Base-by-base conservation (phyloP, 2,329 filamentous ascomycete genomes). In the Mollisiaceae sp. region DNA sequence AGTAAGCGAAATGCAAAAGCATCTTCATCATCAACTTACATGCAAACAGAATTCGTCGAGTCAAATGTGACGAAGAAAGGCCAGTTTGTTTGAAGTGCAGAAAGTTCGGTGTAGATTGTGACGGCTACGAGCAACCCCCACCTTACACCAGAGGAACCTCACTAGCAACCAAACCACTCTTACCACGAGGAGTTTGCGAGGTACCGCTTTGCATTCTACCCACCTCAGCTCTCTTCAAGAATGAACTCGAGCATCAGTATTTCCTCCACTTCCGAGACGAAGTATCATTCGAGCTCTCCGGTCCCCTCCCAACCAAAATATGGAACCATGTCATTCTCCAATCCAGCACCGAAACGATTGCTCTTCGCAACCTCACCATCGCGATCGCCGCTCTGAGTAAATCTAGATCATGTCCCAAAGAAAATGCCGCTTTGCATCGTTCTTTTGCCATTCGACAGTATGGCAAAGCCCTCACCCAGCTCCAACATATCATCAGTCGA, bases 371-470 rank as follows among this genome's bases (percentile, higher is more conserved):
- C 36, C 57, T 69, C 27, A 63, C 60, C 22, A 59, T 65, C 18
- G 63, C 72, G 11, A 60, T 73, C 20, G 69, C 65, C 3, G 71
- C 72, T 5, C 57, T 73, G 15, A 63, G 56, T 20, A 70, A 70
- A 62, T 63, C 69, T n/a, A 65, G 52, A 45, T 14, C 27, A 15
- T 35, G 35, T 35, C n/a, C 60, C 27, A 32, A 32, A 9, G 36
- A 62, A n/a, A 43, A 52, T 24, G 56, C 41, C 6, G 59, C 63
- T 32, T n/a, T 35, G 36, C 70, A 74, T 59, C 68, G 59, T 9
- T 12, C 52, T 22, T 71, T 68, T 41, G 71, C 72, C 6, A 43
- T 71, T 8, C 52, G 52, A 24, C 62, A 69, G 24, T 73, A 73
- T 41, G 67, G 67, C 24, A 64, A 63, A 62, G 66, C 70, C 2